Percentiles rank a stretch among this genome's conserved stretches.
Evolutionary conservation across 164 flowering plant species (phyloP).

Genomic region (Vitis rotundifolia): DNA sequence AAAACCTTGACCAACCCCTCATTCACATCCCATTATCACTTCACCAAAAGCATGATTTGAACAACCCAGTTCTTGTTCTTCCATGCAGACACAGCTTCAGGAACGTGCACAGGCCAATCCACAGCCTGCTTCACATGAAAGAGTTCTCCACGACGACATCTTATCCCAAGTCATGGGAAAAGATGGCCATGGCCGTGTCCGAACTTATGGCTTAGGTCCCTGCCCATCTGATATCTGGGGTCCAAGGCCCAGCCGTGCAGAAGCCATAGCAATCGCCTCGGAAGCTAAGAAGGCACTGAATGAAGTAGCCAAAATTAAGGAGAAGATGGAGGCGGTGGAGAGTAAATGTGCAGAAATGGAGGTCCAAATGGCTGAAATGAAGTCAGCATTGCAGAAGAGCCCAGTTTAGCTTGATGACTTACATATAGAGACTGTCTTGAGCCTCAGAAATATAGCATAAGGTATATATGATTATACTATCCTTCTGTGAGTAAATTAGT

Average conservation of each 20-base stretch:
- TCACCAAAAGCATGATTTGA: no score
- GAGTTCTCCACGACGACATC: conserved; percentile 9
- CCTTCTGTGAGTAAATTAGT: no score
- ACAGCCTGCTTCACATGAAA: not conserved
- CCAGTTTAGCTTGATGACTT: conserved; percentile 5
- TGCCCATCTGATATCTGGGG: conserved; percentile 8
- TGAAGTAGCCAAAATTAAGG: conserved; percentile 15
- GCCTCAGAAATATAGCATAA: no score
- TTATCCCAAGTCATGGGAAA: conserved; percentile 24
- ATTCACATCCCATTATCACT: no score
- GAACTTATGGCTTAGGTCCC: conserved; percentile 15
- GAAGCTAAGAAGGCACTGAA: conserved; percentile 15
- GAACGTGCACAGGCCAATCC: conserved; percentile 9
- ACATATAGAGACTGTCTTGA: no score
- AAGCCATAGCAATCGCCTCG: conserved; percentile 3
- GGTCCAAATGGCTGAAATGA: conserved; percentile 9
- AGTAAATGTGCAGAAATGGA: conserved; percentile 15
- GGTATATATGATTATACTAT: no score
- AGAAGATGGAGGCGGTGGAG: conserved; percentile 22
- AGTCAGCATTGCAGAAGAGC: conserved; percentile 7
- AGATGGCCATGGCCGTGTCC: conserved; percentile 13
- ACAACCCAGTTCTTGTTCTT: not conserved
- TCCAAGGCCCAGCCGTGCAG: conserved; percentile 1
- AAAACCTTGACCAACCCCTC: not conserved
- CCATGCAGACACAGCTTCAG: conserved; percentile 19